Percentiles rank a stretch among this genome's conserved stretches.
Evolutionary conservation across 192 early-diverging fungal species (phyloP).

Genomic region (Allomyces arbusculus): DNA sequence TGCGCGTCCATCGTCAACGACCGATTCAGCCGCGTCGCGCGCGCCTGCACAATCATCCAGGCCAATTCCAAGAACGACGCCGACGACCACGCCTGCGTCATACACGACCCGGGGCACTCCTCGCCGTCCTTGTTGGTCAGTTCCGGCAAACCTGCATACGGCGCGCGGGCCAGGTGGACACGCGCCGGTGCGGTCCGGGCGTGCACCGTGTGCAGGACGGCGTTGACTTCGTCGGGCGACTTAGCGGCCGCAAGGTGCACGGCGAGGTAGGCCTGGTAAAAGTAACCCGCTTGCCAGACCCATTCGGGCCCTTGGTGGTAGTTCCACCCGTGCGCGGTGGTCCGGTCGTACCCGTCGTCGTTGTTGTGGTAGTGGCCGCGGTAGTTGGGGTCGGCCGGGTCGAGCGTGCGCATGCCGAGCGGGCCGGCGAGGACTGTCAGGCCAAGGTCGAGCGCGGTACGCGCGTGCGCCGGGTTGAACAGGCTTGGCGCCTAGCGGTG

Average conservation of each 20-base stretch:
- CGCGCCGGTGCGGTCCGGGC: slow-evolving; percentile 58
- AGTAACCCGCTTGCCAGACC: slow-evolving; percentile 83
- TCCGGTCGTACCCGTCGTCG: slow-evolving; percentile 63
- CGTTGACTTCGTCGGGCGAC: slow-evolving; percentile 7
- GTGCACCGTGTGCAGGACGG: slow-evolving; percentile 23
- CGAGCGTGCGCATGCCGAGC: slow-evolving; percentile 84
- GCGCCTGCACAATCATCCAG: not conserved
- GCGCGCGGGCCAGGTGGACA: slow-evolving; percentile 40
- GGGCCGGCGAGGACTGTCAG: slow-evolving; percentile 54
- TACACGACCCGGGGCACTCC: slow-evolving; percentile 62
- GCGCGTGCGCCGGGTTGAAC: slow-evolving; percentile 60
- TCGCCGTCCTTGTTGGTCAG: slow-evolving; percentile 75
- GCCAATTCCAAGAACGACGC: slow-evolving; percentile 48
- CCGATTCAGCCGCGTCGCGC: not conserved
- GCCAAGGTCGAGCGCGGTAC: slow-evolving; percentile 41
- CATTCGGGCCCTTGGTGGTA: slow-evolving; percentile 88
- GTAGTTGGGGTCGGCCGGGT: slow-evolving; percentile 85
- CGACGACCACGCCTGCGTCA: slow-evolving; percentile 86
- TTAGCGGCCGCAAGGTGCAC: slow-evolving; percentile 31
- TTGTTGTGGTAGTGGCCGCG: slow-evolving; percentile 82
- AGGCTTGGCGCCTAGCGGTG: slow-evolving; percentile 79
- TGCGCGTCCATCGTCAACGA: not conserved
- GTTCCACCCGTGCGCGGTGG: slow-evolving; percentile 88
- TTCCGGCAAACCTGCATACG: slow-evolving; percentile 87
- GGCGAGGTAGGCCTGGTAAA: slow-evolving; percentile 55